Evolutionary conservation across 2,329 filamentous ascomycete genomes (phyloP).

Genomic region (Penicillium occitanis): DNA sequence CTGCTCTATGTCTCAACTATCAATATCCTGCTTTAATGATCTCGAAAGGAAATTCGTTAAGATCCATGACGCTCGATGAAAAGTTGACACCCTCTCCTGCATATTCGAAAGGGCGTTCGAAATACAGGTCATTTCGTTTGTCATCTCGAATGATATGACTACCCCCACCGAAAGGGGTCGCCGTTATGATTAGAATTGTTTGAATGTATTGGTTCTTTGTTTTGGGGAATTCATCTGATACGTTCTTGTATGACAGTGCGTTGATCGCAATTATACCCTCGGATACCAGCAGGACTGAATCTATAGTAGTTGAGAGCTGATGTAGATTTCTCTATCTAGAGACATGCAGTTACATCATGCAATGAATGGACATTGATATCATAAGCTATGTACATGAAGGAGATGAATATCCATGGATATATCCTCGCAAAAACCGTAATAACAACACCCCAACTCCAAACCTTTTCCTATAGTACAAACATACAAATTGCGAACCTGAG

Average conservation of each 20-base stretch:
- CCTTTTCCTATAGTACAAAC: background rate
- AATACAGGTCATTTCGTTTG: background rate
- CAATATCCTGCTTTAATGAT: background rate
- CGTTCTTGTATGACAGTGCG: background rate
- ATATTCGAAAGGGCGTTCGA: background rate
- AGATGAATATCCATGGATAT: background rate
- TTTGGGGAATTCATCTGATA: background rate
- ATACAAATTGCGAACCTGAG: background rate
- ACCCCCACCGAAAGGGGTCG: background rate
- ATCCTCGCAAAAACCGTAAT: background rate
- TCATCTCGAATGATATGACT: background rate
- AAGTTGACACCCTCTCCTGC: background rate
- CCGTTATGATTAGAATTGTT: background rate
- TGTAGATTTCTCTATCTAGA: too few relatives aligned
- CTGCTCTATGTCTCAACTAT: background rate
- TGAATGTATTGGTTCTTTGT: background rate
- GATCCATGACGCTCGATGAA: background rate
- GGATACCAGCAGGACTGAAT: background rate
- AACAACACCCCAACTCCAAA: background rate
- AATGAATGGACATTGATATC: background rate
- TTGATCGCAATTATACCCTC: background rate
- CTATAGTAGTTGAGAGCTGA: too few relatives aligned
- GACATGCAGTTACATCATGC: background rate
- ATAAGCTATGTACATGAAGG: slow-evolving; percentile 1
- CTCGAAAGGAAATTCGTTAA: background rate